Percentiles rank a stretch among this genome's conserved stretches.
Evolutionary conservation across 2,329 filamentous ascomycete species (phyloP).

Genomic region (Arachnopeziza araneosa): DNA sequence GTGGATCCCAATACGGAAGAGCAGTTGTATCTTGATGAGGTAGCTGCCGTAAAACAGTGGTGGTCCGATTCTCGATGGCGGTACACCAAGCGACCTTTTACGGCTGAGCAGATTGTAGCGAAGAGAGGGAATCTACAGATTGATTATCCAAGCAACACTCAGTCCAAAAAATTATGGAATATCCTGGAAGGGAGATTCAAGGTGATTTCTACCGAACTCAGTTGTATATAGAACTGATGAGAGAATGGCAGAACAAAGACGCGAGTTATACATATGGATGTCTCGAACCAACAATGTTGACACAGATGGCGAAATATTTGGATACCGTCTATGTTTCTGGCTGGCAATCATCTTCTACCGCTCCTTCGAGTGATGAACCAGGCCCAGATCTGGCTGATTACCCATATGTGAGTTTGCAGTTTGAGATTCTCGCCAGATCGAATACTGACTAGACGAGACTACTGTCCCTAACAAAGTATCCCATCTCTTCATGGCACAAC

Average conservation of each 20-base stretch:
- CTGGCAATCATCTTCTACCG: conserved; percentile 97
- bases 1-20: conserved; percentile 54
- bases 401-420: conserved; percentile 61
- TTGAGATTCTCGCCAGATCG: background rate
- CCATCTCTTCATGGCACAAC: conserved; percentile 95
- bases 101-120: conserved; percentile 91
- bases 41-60: conserved; percentile 86
- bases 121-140: conserved; percentile 91
- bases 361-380: conserved; percentile 90
- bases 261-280: conserved; percentile 96
- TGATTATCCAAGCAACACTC: conserved; percentile 81
- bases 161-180: conserved; percentile 91
- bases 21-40: conserved; percentile 59
- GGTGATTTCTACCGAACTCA: conserved; percentile 38
- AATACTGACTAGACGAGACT: conserved; percentile 50
- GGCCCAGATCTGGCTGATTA: conserved; percentile 98
- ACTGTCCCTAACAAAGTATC: conserved; percentile 98
- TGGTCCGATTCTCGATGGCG: conserved; percentile 91
- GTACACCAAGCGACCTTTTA: conserved; percentile 87
- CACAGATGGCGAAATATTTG: conserved; percentile 98
- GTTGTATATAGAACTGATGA: background rate
- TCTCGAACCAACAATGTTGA: conserved; percentile 96
- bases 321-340: conserved; percentile 98
- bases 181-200: conserved; percentile 83
- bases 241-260: conserved; percentile 58